phyloP scores from a whole-genome alignment of 2,329 filamentous ascomycete species.

The Talaromyces sp. region DNA sequence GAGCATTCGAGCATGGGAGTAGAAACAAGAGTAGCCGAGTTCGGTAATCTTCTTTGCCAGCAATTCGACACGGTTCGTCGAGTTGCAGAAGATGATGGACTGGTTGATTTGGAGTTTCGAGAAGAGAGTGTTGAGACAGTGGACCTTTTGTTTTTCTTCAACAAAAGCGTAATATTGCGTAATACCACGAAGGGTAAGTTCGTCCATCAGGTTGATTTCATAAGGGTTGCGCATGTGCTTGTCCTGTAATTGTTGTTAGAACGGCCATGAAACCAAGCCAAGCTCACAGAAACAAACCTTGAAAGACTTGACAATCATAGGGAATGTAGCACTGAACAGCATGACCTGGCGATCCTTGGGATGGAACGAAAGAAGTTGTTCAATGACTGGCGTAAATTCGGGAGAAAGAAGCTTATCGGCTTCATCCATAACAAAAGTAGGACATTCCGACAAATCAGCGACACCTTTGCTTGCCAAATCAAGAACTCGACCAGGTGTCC shows the following conservation, averaged over 20 bases:
- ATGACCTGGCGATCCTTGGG: constrained; percentile 98
- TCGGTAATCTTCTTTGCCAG: constrained; percentile 99
- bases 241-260: constrained; percentile 54
- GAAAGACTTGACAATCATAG: constrained; percentile 94
- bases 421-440: constrained; percentile 99
- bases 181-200: constrained; percentile 94
- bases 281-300: constrained; percentile 49
- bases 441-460: constrained; percentile 91
- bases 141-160: constrained; percentile 98
- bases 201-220: constrained; percentile 99
- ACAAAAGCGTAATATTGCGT: constrained; percentile 99
- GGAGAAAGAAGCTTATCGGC: constrained; percentile 95
- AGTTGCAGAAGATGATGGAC: constrained; percentile 99
- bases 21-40: constrained; percentile 98
- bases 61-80: constrained; percentile 94
- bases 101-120: constrained; percentile 99
- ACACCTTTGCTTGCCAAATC: constrained; percentile 96
- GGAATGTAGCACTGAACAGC: constrained; percentile 98
- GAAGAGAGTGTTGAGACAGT: constrained; percentile 97
- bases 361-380: constrained; percentile 91
- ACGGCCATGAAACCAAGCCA: not conserved
- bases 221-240: constrained; percentile 97
- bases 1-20: constrained; percentile 97
- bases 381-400: constrained; percentile 96
- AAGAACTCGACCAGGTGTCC: constrained; percentile 92